Evolutionary conservation across 2,329 filamentous ascomycete genomes (phyloP), one percentile per base, ranked within the genome.

Genomic region (Colletotrichum melonis): DNA sequence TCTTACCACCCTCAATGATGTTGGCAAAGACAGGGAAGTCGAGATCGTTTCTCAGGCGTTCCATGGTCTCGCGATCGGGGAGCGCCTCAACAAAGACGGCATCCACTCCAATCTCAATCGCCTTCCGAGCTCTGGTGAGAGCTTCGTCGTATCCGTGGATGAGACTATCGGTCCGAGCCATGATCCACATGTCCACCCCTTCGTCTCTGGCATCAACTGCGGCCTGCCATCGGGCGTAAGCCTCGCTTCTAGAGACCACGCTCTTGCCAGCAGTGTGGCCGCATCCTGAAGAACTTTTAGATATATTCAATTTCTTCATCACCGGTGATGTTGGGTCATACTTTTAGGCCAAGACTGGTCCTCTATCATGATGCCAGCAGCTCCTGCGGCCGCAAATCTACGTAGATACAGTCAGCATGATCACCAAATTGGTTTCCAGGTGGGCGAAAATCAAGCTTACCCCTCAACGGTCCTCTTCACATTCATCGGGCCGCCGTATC

Each of bases 301-400:
- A 49, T 5, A 19, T 22, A n/a, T 19, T n/a, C 8, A 9, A 19
- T n/a, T n/a, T 49, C 19, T n/a, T n/a, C 19, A 49, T n/a, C 19
- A 49, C 42, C 7, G 42, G 42, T 49, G 19, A 49, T 14, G n/a
- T 60, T n/a, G 42, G 9, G 22, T 24, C 81, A 75, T 68, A 87
- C 85, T 77, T 69, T 87, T 87, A 7, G 86, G 85, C 85, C 85
- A 87, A 1, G 83, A 85, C 73, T 87, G 85, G 67, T 87, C 85
- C 69, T 87, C 85, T 67, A 87, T 85, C 84, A 82, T 82, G 35
- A 83, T 73, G 0, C 82, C 81, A 4, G 82, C 81, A 19, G 82
- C 82, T 19, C 82, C 84, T 1, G 85, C 85, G 5, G 78, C 74
- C 0, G 85, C 85, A n/a, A 69, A 58, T 6, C 67, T 69, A 28